These are phyloP conservation scores for Colletotrichum agaves DNA, from an alignment of 2,329 filamentous ascomycete species.

Conservation along the genomic window DNA sequence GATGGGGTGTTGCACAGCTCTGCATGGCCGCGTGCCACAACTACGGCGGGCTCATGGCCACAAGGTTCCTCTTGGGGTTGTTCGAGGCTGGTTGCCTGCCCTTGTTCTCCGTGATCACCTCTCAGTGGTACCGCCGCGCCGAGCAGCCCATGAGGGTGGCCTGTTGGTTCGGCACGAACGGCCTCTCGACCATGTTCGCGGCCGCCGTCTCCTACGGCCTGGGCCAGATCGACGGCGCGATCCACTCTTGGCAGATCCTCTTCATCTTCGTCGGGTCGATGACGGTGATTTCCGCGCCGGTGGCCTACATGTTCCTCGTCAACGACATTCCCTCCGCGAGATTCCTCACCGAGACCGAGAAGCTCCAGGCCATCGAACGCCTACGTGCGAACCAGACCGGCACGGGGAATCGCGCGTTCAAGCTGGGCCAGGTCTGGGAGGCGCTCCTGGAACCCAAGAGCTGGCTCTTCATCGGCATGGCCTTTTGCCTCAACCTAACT, in stretches of 20 bases:
- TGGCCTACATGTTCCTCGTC: conserved; percentile 70
- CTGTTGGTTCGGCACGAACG: conserved; percentile 74
- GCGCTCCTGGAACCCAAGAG: conserved; percentile 60
- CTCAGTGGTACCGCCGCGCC: conserved; percentile 58
- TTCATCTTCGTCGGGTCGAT: conserved; percentile 71
- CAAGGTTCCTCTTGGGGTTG: conserved; percentile 40
- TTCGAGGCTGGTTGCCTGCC: conserved; percentile 50
- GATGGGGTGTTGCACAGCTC: conserved; percentile 56
- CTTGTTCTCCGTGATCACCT: conserved; percentile 58
- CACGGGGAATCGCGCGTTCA: conserved; percentile 76
- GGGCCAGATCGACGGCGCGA: conserved; percentile 57
- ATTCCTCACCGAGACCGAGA: conserved; percentile 73
- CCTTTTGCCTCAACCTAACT: conserved; percentile 72
- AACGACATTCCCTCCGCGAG: conserved; percentile 65
- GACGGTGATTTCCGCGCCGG: conserved; percentile 66
- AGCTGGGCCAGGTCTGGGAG: conserved; percentile 71
- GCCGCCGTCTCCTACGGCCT: conserved; percentile 67
- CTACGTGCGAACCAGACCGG: conserved; percentile 81
- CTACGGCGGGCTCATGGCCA: conserved; percentile 38
- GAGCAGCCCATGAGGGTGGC: conserved; percentile 73
- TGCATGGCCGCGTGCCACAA: conserved; percentile 42
- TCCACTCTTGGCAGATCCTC: conserved; percentile 58
- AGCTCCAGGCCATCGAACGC: conserved; percentile 74
- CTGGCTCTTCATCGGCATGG: conserved; percentile 70
- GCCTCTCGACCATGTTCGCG: conserved; percentile 66